Conservation (phyloP, 1,284 basidiomycete genomes). For the Trichosporon sp. region DNA sequence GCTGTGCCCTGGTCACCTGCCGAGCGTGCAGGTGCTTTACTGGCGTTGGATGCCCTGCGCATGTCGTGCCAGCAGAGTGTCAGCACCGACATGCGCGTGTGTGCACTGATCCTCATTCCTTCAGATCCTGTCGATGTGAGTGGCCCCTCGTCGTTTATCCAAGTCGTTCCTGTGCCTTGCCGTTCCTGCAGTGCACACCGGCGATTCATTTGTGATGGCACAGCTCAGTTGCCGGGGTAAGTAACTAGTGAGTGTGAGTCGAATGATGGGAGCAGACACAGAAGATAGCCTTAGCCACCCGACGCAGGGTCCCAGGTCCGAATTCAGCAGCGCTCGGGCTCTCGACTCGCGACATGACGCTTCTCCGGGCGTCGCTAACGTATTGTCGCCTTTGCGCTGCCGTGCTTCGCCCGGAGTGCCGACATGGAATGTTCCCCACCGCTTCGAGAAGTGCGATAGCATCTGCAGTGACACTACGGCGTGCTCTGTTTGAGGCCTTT, state of each 20-base stretch:
- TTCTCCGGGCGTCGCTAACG: background rate
- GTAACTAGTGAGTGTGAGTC: background rate
- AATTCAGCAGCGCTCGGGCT: background rate
- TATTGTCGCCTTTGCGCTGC: background rate
- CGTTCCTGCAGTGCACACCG: slow-evolving; percentile 11
- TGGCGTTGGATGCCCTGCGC: background rate
- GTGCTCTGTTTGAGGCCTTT: background rate
- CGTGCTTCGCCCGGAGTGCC: background rate
- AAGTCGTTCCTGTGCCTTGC: background rate
- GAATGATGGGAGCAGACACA: background rate
- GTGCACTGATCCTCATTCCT: background rate
- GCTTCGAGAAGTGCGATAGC: background rate
- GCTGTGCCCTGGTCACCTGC: background rate
- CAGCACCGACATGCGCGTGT: background rate
- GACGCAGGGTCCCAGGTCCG: background rate
- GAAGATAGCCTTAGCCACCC: background rate
- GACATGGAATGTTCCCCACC: background rate
- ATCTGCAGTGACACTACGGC: background rate
- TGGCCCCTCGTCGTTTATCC: background rate
- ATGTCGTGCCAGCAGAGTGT: background rate
- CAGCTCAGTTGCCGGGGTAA: background rate
- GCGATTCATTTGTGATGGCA: background rate
- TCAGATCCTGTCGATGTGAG: background rate
- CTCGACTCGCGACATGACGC: background rate
- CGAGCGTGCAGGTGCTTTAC: background rate